Percentiles rank a stretch among this genome's conserved stretches.
Conservation (phyloP, 345 rosid species). For the Camelina hispida region DNA sequence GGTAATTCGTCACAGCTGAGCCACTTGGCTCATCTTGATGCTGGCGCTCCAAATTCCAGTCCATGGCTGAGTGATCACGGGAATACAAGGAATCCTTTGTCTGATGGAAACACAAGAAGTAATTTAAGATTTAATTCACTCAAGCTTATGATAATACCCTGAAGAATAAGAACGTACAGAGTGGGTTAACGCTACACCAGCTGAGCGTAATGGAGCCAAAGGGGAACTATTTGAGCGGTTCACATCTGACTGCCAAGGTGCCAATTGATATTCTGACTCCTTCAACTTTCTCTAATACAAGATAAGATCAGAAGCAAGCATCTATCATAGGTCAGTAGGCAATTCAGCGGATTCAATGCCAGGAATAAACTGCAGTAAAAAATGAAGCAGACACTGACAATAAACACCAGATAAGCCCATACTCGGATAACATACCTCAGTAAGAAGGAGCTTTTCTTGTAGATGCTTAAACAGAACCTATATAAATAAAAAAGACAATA, state of each 20-base stretch:
- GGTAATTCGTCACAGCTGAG: conserved; percentile 51
- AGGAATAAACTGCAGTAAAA: conserved; percentile 34
- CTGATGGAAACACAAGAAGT: conserved; percentile 47
- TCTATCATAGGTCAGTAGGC: conserved; percentile 31
- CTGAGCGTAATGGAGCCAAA: conserved; percentile 55
- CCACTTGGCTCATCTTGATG: conserved; percentile 59
- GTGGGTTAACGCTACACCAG: conserved; percentile 64
- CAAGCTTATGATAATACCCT: conserved; percentile 31
- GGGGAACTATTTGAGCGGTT: conserved; percentile 55
- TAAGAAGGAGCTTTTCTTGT: conserved; percentile 80
- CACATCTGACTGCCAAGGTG: conserved; percentile 77
- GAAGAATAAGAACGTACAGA: conserved; percentile 51
- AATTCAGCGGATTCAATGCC: conserved; percentile 38
- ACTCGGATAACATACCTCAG: conserved; percentile 67
- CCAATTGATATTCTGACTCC: conserved; percentile 84
- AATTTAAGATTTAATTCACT: conserved; percentile 38
- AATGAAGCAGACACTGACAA: conserved; percentile 36
- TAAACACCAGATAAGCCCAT: conserved; percentile 30
- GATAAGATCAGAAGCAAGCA: conserved; percentile 46
- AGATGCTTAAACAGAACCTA: conserved; percentile 94
- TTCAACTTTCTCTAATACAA: conserved; percentile 71
- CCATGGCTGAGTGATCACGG: conserved; percentile 53
- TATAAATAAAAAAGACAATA: conserved; percentile 19
- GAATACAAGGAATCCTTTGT: conserved; percentile 60
- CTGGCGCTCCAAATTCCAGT: conserved; percentile 56